A percentile compares a stretch with the other conserved stretches of the same genome.
Conservation (phyloP, 257 asterid genomes). For the Cynanchum wilfordii region DNA sequence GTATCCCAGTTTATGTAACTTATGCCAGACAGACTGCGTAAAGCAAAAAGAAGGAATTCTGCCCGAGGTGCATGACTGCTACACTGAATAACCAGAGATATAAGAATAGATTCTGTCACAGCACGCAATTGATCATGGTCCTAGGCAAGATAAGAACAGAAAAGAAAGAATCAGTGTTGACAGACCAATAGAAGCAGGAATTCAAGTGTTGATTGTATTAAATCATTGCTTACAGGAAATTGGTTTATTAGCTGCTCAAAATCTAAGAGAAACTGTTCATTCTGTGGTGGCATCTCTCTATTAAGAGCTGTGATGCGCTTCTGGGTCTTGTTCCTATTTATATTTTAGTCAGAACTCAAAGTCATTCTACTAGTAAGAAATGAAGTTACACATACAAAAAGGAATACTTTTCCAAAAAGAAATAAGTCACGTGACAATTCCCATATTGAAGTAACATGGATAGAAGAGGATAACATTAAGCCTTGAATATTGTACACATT, state of each 20-base stretch:
- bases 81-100: constrained; percentile 77
- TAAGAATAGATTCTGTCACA: constrained; percentile 73
- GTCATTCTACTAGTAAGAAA: neutral
- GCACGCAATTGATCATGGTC: constrained; percentile 80
- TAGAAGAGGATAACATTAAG: neutral
- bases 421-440: neutral
- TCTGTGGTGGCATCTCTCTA: constrained; percentile 86
- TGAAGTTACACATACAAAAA: neutral
- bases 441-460: constrained; percentile 1
- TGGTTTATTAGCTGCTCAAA: constrained; percentile 82
- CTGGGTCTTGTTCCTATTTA: constrained; percentile 79
- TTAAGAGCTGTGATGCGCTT: constrained; percentile 88
- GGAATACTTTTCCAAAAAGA: neutral
- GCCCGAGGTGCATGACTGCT: constrained; percentile 93
- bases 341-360: constrained; percentile 1
- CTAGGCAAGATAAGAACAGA: constrained; percentile 36
- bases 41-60: constrained; percentile 82
- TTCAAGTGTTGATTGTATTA: constrained; percentile 1
- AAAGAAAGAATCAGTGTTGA: neutral
- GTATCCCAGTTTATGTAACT: constrained; percentile 88
- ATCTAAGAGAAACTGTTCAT: constrained; percentile 77
- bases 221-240: constrained; percentile 50
- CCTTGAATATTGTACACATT: neutral
- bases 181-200: neutral
- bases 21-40: constrained; percentile 65